Conservation (phyloP, 805 yeast genomes). For the Saturnispora zaruensis region DNA sequence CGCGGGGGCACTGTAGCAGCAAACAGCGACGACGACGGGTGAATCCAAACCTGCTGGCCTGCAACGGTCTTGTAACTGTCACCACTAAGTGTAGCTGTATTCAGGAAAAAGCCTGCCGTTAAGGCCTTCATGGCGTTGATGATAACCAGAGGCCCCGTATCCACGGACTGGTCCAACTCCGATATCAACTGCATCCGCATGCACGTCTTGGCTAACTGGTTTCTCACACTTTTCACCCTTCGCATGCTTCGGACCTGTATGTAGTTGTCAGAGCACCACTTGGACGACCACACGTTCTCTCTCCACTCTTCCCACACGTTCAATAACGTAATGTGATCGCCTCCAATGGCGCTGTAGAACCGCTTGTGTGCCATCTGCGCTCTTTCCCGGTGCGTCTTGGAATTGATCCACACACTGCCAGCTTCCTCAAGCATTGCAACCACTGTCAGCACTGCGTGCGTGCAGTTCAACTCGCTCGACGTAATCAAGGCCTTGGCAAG, state of each 20-base stretch:
- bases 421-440: slow-evolving; percentile 81
- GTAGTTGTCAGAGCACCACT: slow-evolving; percentile 83
- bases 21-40: slow-evolving; percentile 75
- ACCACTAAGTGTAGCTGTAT: slow-evolving; percentile 56
- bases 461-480: slow-evolving; percentile 52
- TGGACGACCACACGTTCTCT: slow-evolving; percentile 52
- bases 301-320: slow-evolving; percentile 75
- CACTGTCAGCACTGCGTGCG: slow-evolving; percentile 61
- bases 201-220: slow-evolving; percentile 60
- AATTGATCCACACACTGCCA: slow-evolving; percentile 59
- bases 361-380: slow-evolving; percentile 57
- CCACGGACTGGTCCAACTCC: neutral
- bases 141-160: slow-evolving; percentile 20
- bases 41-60: slow-evolving; percentile 67
- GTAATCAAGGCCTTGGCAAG: slow-evolving; percentile 66
- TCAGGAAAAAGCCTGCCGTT: slow-evolving; percentile 62
- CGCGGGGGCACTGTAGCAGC: slow-evolving; percentile 64
- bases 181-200: slow-evolving; percentile 35
- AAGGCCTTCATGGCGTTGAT: slow-evolving; percentile 43
- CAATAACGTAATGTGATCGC: slow-evolving; percentile 75
- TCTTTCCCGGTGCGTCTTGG: slow-evolving; percentile 53
- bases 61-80: slow-evolving; percentile 60
- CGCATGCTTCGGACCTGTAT: slow-evolving; percentile 66
- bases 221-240: slow-evolving; percentile 60
- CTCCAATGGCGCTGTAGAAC: slow-evolving; percentile 43